Conservation (phyloP, 306 rosid genomes). For the Citrullus amarus region DNA sequence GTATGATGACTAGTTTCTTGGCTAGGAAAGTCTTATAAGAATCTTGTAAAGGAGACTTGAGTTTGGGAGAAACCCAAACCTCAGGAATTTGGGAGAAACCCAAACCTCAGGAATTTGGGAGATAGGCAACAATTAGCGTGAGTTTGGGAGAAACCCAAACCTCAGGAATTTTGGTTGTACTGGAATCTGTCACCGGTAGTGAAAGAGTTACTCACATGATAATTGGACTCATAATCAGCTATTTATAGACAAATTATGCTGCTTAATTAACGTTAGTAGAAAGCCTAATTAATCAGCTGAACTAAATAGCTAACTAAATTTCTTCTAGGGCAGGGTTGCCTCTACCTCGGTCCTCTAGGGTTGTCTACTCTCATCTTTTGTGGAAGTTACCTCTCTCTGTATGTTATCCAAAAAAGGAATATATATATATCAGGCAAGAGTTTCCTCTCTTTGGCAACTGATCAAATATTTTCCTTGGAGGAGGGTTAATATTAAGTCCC, state of each 20-base stretch:
- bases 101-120: neutral
- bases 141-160: neutral
- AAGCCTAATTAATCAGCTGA: neutral
- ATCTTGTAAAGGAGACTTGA: neutral
- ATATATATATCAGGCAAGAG: neutral
- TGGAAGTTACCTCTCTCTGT: neutral
- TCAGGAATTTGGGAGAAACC: neutral
- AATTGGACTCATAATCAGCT: neutral
- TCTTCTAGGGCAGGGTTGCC: neutral
- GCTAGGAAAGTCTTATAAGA: neutral
- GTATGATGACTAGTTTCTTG: neutral
- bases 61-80: neutral
- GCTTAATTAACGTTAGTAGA: neutral
- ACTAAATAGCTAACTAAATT: neutral
- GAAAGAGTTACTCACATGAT: neutral
- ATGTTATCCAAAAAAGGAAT: neutral
- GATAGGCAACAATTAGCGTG: neutral
- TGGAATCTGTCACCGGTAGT: neutral
- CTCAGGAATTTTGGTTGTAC: neutral
- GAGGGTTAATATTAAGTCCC: neutral
- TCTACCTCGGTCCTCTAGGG: too few species aligned
- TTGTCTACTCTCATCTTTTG: neutral
- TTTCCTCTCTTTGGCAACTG: neutral
- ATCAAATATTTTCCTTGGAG: neutral
- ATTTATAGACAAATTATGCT: neutral